Conservation (phyloP, 1,284 basidiomycete genomes). For the Austroboletus novae-zelandiae region DNA sequence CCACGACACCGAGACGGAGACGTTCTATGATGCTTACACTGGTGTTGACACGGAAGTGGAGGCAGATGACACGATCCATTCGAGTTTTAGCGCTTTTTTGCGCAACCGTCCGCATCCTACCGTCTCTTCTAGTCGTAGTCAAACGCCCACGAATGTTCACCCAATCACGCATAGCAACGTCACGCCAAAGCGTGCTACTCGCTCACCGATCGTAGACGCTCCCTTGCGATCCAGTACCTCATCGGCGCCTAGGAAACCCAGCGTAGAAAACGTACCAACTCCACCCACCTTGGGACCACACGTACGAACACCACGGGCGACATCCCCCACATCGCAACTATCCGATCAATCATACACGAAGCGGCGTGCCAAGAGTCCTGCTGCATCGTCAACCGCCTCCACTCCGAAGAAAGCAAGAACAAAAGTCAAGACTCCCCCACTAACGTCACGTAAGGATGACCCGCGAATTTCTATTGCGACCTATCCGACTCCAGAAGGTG, state of each 20-base stretch:
- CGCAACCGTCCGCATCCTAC: conserved; percentile 1
- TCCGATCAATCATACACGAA: conserved; percentile 36
- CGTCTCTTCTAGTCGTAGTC: conserved; percentile 20
- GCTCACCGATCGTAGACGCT: conserved; percentile 24
- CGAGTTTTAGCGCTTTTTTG: conserved; percentile 7
- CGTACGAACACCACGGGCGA: conserved; percentile 19
- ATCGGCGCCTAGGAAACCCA: conserved; percentile 24
- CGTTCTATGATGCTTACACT: conserved; percentile 28
- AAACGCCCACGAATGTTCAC: conserved; percentile 23
- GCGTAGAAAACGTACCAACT: conserved; percentile 31
- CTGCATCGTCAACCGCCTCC: conserved; percentile 30
- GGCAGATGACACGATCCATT: conserved; percentile 18
- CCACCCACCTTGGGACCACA: conserved; percentile 15
- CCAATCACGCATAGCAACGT: conserved; percentile 12
- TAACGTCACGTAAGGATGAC: conserved; percentile 27
- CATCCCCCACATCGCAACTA: conserved; percentile 25
- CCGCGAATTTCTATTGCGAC: conserved; percentile 50
- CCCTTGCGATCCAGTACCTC: conserved; percentile 21
- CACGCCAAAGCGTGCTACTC: conserved; percentile 43
- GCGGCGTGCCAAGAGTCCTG: conserved; percentile 46
- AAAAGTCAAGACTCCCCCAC: conserved; percentile 34
- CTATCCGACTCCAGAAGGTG: conserved; percentile 57
- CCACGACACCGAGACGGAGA: conserved; percentile 26
- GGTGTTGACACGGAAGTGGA: conserved; percentile 10
- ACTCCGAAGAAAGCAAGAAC: conserved; percentile 39